Percentiles rank a stretch among this genome's conserved stretches.
Conservation (phyloP, 805 yeast species). For the Yarrowia osloensis region DNA sequence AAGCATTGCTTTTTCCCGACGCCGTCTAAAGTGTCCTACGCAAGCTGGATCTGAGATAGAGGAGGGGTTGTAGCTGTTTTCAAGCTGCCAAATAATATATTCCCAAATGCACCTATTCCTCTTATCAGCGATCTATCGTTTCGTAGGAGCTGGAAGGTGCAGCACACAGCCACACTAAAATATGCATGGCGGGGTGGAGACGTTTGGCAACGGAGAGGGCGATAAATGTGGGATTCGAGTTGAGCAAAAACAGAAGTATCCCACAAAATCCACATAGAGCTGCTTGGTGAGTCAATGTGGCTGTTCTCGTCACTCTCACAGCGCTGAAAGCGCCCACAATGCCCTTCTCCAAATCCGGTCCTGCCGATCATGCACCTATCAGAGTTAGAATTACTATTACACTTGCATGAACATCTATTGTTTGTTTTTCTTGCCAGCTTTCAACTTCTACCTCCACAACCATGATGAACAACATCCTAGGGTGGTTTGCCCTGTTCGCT, state of each 20-base stretch:
- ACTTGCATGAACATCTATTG: not conserved
- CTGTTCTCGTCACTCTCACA: no score
- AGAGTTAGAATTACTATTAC: slow-evolving; percentile 6
- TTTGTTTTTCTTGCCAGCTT: not conserved
- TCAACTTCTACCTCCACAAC: not conserved
- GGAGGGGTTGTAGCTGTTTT: no score
- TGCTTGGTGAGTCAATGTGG: no score
- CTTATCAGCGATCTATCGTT: not conserved
- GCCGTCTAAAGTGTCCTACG: no score
- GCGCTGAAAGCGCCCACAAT: not conserved
- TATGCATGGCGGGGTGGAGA: slow-evolving; percentile 14
- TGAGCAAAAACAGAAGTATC: no score
- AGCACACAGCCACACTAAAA: not conserved
- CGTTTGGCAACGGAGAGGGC: no score
- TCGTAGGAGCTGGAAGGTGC: not conserved
- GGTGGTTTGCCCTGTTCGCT: slow-evolving; percentile 13
- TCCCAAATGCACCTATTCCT: not conserved
- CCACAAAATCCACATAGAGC: no score
- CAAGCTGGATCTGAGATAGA: no score
- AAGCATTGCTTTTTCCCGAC: no score
- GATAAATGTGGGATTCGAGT: no score
- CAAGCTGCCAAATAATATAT: not conserved
- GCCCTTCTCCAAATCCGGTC: not conserved
- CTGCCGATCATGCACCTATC: slow-evolving; percentile 26
- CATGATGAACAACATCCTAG: slow-evolving; percentile 22